phyloP scores from a whole-genome alignment of 2,329 filamentous ascomycete genomes.

The Aspergillus nomiae region DNA sequence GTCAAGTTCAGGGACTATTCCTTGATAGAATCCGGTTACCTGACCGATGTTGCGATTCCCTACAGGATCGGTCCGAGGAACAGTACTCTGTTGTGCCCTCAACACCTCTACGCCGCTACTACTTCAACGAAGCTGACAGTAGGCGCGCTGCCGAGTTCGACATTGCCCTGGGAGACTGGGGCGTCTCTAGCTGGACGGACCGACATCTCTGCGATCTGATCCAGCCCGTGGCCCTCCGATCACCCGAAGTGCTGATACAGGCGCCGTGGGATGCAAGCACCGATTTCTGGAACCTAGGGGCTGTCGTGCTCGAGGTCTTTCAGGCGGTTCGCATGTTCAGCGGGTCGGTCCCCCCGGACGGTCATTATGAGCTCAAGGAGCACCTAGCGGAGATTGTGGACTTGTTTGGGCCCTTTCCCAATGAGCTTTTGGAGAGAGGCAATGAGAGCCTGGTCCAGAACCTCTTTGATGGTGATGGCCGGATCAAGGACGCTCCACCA shows the following conservation, averaged over 20 bases:
- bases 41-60: neutral
- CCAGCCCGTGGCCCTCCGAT: neutral
- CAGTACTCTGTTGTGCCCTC: neutral
- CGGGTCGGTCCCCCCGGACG: neutral
- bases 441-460: neutral
- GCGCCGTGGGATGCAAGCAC: neutral
- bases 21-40: neutral
- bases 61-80: neutral
- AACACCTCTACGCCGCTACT: neutral
- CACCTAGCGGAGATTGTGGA: conserved; percentile 2
- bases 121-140: neutral
- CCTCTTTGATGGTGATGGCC: neutral
- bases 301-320: neutral
- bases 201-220: neutral
- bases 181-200: neutral
- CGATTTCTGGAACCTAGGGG: neutral
- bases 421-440: neutral
- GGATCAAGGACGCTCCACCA: neutral
- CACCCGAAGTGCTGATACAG: neutral
- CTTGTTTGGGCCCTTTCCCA: neutral
- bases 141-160: neutral
- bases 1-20: neutral
- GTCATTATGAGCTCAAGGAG: neutral
- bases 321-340: conserved; percentile 2
- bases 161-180: neutral